Conservation (phyloP, 805 yeast genomes). For the Kuraishia hungarica region DNA sequence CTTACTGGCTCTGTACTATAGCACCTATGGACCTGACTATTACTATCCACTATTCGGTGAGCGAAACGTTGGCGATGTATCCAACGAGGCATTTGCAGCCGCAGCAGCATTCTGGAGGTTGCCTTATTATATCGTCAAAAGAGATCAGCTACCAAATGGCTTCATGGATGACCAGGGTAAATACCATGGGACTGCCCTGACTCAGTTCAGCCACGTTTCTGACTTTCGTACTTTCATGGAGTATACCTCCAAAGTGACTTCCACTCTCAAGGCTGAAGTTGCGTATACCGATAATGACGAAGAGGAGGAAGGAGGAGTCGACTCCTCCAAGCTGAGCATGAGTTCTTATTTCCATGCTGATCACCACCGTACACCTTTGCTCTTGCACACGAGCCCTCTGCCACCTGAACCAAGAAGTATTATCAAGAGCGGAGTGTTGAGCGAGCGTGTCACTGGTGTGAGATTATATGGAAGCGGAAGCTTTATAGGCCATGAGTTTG, state of each 20-base stretch:
- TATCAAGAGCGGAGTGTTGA: background rate
- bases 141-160: constrained; percentile 12
- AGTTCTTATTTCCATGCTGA: background rate
- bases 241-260: background rate
- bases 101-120: constrained; percentile 47
- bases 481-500: background rate
- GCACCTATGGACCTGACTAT: constrained; percentile 50
- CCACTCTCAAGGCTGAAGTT: too few species aligned
- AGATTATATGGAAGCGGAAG: background rate
- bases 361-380: background rate
- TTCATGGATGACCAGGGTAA: background rate
- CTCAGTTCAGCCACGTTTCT: constrained; percentile 35
- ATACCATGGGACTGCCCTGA: constrained; percentile 39
- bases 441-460: background rate
- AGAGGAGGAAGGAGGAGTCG: background rate
- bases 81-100: constrained; percentile 69
- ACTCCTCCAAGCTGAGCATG: background rate
- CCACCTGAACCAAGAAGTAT: background rate
- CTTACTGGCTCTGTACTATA: constrained; percentile 49
- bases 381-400: background rate
- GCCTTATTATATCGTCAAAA: constrained; percentile 46
- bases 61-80: constrained; percentile 71
- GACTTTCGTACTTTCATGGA: constrained; percentile 13
- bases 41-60: constrained; percentile 50
- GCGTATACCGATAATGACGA: background rate